Conservation (phyloP, 2,329 filamentous ascomycete genomes). For the Pochonia chlamydosporia region DNA sequence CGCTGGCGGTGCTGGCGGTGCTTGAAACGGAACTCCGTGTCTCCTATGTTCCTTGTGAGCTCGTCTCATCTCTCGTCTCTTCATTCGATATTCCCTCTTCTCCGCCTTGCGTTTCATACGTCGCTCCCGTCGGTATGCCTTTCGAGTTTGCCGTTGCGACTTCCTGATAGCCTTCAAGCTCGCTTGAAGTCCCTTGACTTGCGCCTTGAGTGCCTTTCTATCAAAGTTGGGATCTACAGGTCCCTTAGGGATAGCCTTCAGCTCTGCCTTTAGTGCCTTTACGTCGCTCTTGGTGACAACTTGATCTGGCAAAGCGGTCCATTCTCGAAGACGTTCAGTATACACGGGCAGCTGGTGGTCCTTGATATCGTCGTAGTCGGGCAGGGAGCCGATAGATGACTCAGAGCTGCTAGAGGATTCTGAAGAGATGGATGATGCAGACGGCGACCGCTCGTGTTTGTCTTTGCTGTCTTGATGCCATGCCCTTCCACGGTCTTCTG, state of each 20-base stretch:
- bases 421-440: conserved; percentile 28
- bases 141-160: conserved; percentile 23
- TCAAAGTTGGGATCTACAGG: conserved; percentile 10
- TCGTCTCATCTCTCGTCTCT: conserved; percentile 22
- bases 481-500: neutral
- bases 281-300: conserved; percentile 41
- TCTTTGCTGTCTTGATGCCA: conserved; percentile 9
- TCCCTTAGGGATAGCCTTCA: conserved; percentile 30
- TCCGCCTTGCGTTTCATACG: conserved; percentile 23
- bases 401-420: conserved; percentile 27
- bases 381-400: conserved; percentile 46
- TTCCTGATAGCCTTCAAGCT: conserved; percentile 33
- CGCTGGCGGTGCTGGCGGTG: conserved; percentile 1
- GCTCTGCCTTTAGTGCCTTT: conserved; percentile 32
- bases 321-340: conserved; percentile 37
- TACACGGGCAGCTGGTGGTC: conserved; percentile 43
- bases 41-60: conserved; percentile 24
- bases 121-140: conserved; percentile 24
- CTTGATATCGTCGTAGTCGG: conserved; percentile 44
- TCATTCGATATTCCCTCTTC: conserved; percentile 25
- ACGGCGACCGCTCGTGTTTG: conserved; percentile 23
- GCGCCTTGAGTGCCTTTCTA: conserved; percentile 30
- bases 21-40: conserved; percentile 6
- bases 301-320: conserved; percentile 44
- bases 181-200: conserved; percentile 39